Evolutionary conservation across 2,329 filamentous ascomycete genomes (phyloP), one percentile per base, ranked within the genome.

Genomic region (Corynespora cassiicola): DNA sequence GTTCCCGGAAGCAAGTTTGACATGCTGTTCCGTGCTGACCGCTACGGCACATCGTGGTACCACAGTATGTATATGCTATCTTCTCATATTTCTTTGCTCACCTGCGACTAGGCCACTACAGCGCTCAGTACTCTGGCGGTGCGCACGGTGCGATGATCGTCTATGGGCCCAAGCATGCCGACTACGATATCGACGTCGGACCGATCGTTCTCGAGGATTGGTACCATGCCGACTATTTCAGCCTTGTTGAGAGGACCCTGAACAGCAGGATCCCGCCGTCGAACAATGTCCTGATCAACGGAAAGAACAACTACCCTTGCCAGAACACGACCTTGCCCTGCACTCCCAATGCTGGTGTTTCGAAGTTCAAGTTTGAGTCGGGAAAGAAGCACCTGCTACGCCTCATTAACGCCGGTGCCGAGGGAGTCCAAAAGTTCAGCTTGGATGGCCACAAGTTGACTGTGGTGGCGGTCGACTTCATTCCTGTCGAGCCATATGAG

Each of bases 391-490:
- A 74, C 42, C 62, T 66, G 3, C 51, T 74, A 4, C 66, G 71
- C 12, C 39, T 74, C 17, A 65, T 73, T 43, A 74, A 74, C 39
- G 54, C 61, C 20, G 67, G 66, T 14, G 64, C 66, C 25, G 67
- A 65, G 36, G 65, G 55, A 1, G 56, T 60, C 7, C 57, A 66
- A 48, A 68, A 70, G 37, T 71, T 74, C 50, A 60, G 55, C 39
- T 71, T 74, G 16, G 71, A 74, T 33, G 59, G 59, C 6, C 69
- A 74, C 45, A 59, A 52, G n/a, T 38, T 75, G 43, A 69, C 58
- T 5, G 62, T 75, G 35, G 65, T 74, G 36, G 64, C 66, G 15
- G 56, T 66, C 21, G 72, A 75, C 42, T 72, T 64, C 32, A 61
- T 73, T 9, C 66, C 69, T 1, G 54, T 72, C 20, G 47, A 66